Evolutionary conservation across 345 rosid species (phyloP), one percentile per base, ranked within the genome.

Genomic region (Cardamine chenopodiifolia): DNA sequence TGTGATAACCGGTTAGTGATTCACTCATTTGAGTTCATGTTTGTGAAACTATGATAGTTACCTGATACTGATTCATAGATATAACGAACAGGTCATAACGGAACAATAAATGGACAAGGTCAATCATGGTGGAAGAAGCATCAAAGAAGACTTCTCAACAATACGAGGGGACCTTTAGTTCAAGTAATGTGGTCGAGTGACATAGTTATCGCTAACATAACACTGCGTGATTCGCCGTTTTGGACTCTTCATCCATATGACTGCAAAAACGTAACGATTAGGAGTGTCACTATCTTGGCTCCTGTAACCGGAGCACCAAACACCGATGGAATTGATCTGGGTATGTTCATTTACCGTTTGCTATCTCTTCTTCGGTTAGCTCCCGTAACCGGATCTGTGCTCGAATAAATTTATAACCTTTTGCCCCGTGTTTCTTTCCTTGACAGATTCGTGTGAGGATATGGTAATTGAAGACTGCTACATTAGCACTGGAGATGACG

Each of bases 221-320:
- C 97, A 42, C 79, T 95, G 69, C 93, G 84, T 54, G 96, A 92
- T 79, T 90, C 97, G 42, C 99, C 99, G 10, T 95, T 95, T 78
- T 95, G 99, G 97, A 95, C 97, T 4, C 85, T 92, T 64, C 99
- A 95, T 84, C 99, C 97, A 13, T 95, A 92, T 78, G 99, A 90
- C 79, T 92, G 99, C 92, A 90, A 90, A 85, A 95, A 92, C 63
- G 81, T 95, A 23, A 92, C 93, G 0, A 67, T 92, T 32, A 85
- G 79, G 68, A 86, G 83, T 45, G 88, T 95, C 62, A 95, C 97
- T 13, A 90, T 95, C 72, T 83, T 92, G 81, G 89, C 92, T 81
- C 97, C 99, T 31, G 60, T 89, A 39, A 56, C 74, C 19, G 86
- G 88, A 81, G 97, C 99, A 60, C 99, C 97, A 65, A 95, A 95